A percentile compares a stretch with the other conserved stretches of the same genome.
phyloP scores from a whole-genome alignment of 257 asterid species.

The Linderniella brevidens region DNA sequence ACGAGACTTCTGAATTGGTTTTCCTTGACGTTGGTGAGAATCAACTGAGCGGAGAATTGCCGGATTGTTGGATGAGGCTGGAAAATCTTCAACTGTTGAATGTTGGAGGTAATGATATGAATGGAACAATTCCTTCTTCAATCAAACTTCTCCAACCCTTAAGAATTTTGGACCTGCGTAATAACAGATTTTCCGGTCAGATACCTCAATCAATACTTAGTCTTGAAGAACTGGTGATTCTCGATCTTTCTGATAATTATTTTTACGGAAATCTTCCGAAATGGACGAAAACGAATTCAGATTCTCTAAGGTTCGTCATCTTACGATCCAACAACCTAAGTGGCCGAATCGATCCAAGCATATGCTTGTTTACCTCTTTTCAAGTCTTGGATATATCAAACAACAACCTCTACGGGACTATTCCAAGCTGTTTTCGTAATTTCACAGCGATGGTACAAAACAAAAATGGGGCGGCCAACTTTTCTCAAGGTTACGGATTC shows the following conservation, averaged over 20 bases:
- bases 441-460: slow-evolving; percentile 20
- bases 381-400: slow-evolving; percentile 23
- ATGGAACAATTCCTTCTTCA: slow-evolving; percentile 21
- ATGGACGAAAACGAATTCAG: slow-evolving; percentile 14
- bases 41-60: slow-evolving; percentile 15
- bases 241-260: slow-evolving; percentile 15
- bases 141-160: slow-evolving; percentile 11
- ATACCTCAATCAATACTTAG: slow-evolving; percentile 16
- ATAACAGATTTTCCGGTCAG: slow-evolving; percentile 13
- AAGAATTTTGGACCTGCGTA: slow-evolving; percentile 10
- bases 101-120: slow-evolving; percentile 16
- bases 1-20: background rate
- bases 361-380: slow-evolving; percentile 14
- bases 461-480: slow-evolving; percentile 1
- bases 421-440: slow-evolving; percentile 18
- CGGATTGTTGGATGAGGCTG: slow-evolving; percentile 26
- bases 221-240: slow-evolving; percentile 5
- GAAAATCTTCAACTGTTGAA: slow-evolving; percentile 6
- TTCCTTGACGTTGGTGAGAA: slow-evolving; percentile 17
- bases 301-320: slow-evolving; percentile 10
- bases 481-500: no score
- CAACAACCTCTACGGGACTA: slow-evolving; percentile 13
- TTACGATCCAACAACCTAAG: slow-evolving; percentile 20
- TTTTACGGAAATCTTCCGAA: slow-evolving; percentile 16
- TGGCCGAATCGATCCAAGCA: slow-evolving; percentile 12